phyloP scores from a whole-genome alignment of 768 basidiomycete genomes.

The Wakefieldia striispora region DNA sequence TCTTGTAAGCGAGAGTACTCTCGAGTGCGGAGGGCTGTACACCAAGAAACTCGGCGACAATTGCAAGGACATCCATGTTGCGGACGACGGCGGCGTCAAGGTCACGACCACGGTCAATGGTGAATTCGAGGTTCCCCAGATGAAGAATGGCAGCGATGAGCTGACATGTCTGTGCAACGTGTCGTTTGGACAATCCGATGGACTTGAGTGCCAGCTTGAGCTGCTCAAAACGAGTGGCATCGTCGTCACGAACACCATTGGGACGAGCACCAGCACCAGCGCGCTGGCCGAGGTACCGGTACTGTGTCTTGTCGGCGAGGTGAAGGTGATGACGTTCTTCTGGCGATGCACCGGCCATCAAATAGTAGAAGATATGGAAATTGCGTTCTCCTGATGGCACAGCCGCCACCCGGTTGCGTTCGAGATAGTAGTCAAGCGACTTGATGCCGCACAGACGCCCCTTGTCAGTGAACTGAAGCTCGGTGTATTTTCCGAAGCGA shows the following conservation, averaged over 20 bases:
- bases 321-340: conserved; percentile 91
- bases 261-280: conserved; percentile 41
- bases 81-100: conserved; percentile 92
- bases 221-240: conserved; percentile 87
- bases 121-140: conserved; percentile 94
- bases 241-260: conserved; percentile 64
- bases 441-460: conserved; percentile 88
- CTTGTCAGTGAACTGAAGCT: conserved; percentile 93
- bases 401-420: conserved; percentile 84
- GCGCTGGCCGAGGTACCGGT: conserved; percentile 83
- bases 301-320: conserved; percentile 75
- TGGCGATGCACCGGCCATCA: conserved; percentile 83
- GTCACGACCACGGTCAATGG: conserved; percentile 75
- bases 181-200: conserved; percentile 89
- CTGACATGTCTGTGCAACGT: conserved; percentile 95
- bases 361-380: conserved; percentile 97
- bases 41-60: conserved; percentile 91
- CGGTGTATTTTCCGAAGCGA: conserved; percentile 96
- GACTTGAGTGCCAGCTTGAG: conserved; percentile 92
- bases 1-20: conserved; percentile 83
- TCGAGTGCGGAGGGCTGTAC: conserved; percentile 73
- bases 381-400: conserved; percentile 91
- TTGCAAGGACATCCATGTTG: conserved; percentile 76
- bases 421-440: conserved; percentile 95
- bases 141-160: conserved; percentile 94